These are phyloP conservation scores for Trifolium pratense DNA, from an alignment of 306 rosid genomes.

Conservation along the genomic window DNA sequence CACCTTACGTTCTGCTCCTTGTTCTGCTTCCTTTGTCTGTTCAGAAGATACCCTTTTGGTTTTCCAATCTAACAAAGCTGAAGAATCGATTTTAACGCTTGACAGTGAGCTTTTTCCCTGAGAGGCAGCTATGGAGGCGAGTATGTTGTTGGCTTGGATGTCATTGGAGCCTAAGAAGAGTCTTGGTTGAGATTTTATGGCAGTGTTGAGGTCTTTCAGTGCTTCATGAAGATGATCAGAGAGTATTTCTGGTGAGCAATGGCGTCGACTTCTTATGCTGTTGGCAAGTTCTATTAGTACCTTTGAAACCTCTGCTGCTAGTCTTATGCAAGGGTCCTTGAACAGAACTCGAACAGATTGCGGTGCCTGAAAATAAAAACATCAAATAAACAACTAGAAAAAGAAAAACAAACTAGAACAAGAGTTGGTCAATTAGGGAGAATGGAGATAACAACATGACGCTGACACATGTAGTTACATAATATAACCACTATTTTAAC, in stretches of 20 bases:
- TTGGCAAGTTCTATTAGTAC: slow-evolving; percentile 69
- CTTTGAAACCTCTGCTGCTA: slow-evolving; percentile 77
- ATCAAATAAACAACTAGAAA: too few species aligned
- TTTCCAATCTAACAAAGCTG: slow-evolving; percentile 65
- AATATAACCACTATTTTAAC: background rate
- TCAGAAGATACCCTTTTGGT: slow-evolving; percentile 38
- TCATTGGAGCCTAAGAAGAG: slow-evolving; percentile 76
- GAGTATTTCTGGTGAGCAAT: slow-evolving; percentile 81
- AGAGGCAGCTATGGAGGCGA: slow-evolving; percentile 47
- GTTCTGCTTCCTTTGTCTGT: slow-evolving; percentile 42
- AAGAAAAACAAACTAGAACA: too few species aligned
- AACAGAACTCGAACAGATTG: slow-evolving; percentile 63
- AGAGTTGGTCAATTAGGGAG: too few species aligned
- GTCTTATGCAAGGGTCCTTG: slow-evolving; percentile 77
- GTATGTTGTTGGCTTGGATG: slow-evolving; percentile 57
- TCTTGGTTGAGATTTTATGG: slow-evolving; percentile 81
- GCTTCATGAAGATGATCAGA: slow-evolving; percentile 85
- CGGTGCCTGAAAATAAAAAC: slow-evolving; percentile 58
- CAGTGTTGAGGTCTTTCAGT: slow-evolving; percentile 70
- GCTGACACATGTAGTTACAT: too few species aligned
- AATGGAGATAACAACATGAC: too few species aligned
- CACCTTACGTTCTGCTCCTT: slow-evolving; percentile 43
- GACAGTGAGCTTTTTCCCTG: slow-evolving; percentile 45
- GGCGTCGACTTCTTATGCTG: slow-evolving; percentile 69
- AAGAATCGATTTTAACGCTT: slow-evolving; percentile 72